Percentiles rank a stretch among this genome's conserved stretches.
Evolutionary conservation across 257 asterid species (phyloP).

Genomic region (Asclepias syriaca): DNA sequence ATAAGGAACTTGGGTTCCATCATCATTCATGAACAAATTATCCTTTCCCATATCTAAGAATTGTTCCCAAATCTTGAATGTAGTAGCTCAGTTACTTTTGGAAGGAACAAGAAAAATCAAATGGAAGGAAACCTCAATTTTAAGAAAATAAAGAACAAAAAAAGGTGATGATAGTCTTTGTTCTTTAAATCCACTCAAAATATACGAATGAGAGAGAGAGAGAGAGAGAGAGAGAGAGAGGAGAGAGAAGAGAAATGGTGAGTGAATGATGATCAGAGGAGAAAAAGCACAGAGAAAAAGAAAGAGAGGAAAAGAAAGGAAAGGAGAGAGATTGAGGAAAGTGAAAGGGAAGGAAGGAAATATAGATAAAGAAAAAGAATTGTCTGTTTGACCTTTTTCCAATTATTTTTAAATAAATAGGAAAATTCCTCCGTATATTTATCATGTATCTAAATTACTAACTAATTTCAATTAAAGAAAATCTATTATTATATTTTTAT

Average conservation of each 20-base stretch:
- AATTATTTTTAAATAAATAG: too few relatives aligned
- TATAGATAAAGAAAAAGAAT: constrained; percentile 26
- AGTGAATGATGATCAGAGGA: constrained; percentile 9
- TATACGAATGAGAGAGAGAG: background rate
- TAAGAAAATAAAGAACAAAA: background rate
- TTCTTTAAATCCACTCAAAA: constrained; percentile 18
- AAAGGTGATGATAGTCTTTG: constrained; percentile 12
- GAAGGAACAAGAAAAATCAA: constrained; percentile 6
- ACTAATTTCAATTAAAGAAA: too few relatives aligned
- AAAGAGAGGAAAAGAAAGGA: constrained; percentile 7
- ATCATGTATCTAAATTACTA: too few relatives aligned
- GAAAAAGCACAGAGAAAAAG: background rate
- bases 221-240: background rate
- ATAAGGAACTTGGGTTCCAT: constrained; percentile 9
- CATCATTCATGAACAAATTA: constrained; percentile 28
- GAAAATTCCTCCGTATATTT: too few relatives aligned
- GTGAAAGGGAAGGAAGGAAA: constrained; percentile 41
- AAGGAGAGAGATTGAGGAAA: constrained; percentile 32
- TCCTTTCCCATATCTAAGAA: constrained; percentile 35
- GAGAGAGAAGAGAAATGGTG: background rate
- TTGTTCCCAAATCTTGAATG: background rate
- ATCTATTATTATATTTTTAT: too few relatives aligned
- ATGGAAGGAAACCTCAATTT: constrained; percentile 9
- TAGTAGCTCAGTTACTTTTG: constrained; percentile 1
- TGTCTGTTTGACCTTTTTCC: background rate